Base-by-base conservation (phyloP, 2,329 filamentous ascomycete genomes). In the Monilinia laxa region DNA sequence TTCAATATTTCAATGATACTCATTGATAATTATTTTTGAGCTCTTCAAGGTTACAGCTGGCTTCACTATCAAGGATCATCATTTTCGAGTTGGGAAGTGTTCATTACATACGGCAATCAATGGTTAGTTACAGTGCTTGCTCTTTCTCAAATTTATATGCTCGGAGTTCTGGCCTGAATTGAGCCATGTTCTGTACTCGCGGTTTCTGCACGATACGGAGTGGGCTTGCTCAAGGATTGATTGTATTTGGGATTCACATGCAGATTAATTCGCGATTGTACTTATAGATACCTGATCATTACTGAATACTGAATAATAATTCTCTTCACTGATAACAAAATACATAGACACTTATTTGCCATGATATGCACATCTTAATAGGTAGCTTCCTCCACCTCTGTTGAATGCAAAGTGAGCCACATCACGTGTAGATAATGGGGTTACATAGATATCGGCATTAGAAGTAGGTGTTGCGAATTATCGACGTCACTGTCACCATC, bases 401-500 rank as follows among this genome's bases (percentile, higher is more conserved):
- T 20, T 12, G n/a, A 18, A 18, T 38, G 4, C 18, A n/a, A 45
- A 35, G 14, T 25, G 47, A 51, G 45, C 58, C 28, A 51, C 45
- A 51, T 62, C 58, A 62, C 58, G 58, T 62, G 58, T 62, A 62
- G 58, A 62, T 62, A 51, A 28, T 28, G 12, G 28, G 35, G 31
- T 35, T 35, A 35, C 31, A 35, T 51, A 20, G 28, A 51, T 62
- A 51, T 51, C 45, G 28, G 58, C 9, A 51, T 60, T 60, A 20
- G 14, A 14, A 60, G 7, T 51, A 10, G 25, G 28, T 2, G 2
- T 40, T 40, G 3, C 38, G 53, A 52, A 14, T 38, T 38, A 40
- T 60, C 58, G 58, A 62, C 58, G 58, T 62, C 58, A 62, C 58
- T 62, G 31, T 62, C 45, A 31, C 58, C 14, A 49, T 60, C 23